Evolutionary conservation across 176 grass and related monocot species (phyloP), one percentile per base, ranked within the genome.

Genomic region (Alloteropsis semialata): DNA sequence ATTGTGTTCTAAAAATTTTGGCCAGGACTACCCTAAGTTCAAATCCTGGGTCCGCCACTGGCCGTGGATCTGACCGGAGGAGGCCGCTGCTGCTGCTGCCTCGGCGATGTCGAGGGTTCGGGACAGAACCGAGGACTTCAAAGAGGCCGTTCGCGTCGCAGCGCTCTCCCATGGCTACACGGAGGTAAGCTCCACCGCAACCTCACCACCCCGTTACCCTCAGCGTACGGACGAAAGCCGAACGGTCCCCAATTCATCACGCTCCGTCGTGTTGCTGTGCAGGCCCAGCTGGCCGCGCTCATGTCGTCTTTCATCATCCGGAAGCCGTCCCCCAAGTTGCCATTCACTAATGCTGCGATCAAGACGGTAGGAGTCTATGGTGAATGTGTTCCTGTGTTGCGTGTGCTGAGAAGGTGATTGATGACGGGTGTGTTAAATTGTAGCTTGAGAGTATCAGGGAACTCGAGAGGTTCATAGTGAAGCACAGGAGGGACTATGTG

Each of bases 251-350:
- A 9, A 62, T 76, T 67, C 41, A 13, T 75, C 57, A 79, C 19
- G 77, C 60, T 14, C 66, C 14, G 21, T 75, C 19, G 22, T 79
- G 32, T 65, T 61, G 43, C 69, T 87, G 70, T 65, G 63, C 80
- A 95, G 93, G 73, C 91, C 15, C 85, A 99, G 62, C 72, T 99
- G 83, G 89, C 91, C 10, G 91, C 77, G 70, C 80, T 93, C 43
- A 92, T 93, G 84, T 87, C 91, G 41, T 92, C 91, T 28, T 98
- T 98, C 60, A 98, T 98, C 85, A 92, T 98, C 67, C 89, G 90
- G 76, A 98, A 93, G 77, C 89, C 87, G 17, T 22, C 62, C 4
- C 88, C 82, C 24, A 95, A 78, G 69, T 92, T 80, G 6, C 74
- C 93, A 3, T 99, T 99, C 28, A 92, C 58, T 45, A 99, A 88